A percentile compares a stretch with the other conserved stretches of the same genome.
phyloP scores from a whole-genome alignment of 2,329 filamentous ascomycete species.

The Orbilia brochopaga region DNA sequence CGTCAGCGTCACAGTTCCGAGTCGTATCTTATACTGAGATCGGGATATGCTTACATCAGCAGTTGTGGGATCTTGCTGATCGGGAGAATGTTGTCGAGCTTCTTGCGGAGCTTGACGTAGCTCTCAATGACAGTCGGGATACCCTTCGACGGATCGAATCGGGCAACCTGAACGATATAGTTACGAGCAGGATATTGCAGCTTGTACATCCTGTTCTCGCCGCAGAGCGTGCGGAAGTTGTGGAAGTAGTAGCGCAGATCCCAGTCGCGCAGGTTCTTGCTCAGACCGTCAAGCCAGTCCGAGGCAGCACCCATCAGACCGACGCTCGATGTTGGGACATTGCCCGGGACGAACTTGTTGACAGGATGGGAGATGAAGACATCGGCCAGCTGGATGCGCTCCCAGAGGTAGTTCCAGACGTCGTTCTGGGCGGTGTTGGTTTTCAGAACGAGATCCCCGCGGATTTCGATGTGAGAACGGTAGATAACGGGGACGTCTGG shows the following conservation, averaged over 20 bases:
- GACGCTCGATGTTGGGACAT: constrained; percentile 70
- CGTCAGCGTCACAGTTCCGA: constrained; percentile 15
- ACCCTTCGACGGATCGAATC: constrained; percentile 83
- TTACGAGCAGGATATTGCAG: constrained; percentile 67
- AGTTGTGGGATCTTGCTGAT: constrained; percentile 70
- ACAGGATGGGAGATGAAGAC: constrained; percentile 84
- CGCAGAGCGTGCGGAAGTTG: constrained; percentile 71
- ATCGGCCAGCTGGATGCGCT: constrained; percentile 72
- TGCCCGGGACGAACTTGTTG: constrained; percentile 73
- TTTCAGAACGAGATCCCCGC: constrained; percentile 72
- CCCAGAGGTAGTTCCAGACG: constrained; percentile 78
- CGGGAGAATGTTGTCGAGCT: constrained; percentile 63
- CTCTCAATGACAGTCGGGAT: constrained; percentile 77
- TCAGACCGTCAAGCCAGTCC: constrained; percentile 82
- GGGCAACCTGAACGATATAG: constrained; percentile 80
- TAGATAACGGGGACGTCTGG: constrained; percentile 79
- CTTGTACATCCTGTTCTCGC: constrained; percentile 66
- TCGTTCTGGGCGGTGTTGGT: constrained; percentile 72
- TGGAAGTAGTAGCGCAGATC: constrained; percentile 76
- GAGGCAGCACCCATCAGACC: constrained; percentile 80
- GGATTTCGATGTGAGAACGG: constrained; percentile 82
- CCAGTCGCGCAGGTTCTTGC: constrained; percentile 74
- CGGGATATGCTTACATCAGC: constrained; percentile 64
- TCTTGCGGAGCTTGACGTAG: constrained; percentile 73
- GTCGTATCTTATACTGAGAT: neutral